Conservation (phyloP, 192 early-diverging fungal genomes). For the Rhizophagus sp. region DNA sequence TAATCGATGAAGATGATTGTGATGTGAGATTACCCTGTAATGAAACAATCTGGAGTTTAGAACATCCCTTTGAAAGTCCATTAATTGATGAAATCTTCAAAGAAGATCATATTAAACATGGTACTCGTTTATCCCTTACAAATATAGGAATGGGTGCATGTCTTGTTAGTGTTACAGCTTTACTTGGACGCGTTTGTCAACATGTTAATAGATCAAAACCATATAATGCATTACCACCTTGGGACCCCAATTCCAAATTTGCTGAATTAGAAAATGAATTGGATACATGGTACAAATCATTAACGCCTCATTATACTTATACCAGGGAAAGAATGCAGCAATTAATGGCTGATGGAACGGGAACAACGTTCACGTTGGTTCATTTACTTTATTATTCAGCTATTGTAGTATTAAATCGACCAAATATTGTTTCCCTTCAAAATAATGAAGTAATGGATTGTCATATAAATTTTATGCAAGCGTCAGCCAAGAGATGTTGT, state of each 20-base stretch:
- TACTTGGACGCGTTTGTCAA: slow-evolving; percentile 47
- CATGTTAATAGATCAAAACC: slow-evolving; percentile 48
- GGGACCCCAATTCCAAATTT: slow-evolving; percentile 49
- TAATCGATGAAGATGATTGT: slow-evolving; percentile 50
- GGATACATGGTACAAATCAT: slow-evolving; percentile 40
- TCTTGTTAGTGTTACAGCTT: slow-evolving; percentile 41
- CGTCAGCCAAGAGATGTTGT: slow-evolving; percentile 42
- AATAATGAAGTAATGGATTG: slow-evolving; percentile 27
- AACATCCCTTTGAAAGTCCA: slow-evolving; percentile 31
- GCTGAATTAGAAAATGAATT: slow-evolving; percentile 39
- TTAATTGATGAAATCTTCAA: slow-evolving; percentile 27
- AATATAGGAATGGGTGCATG: slow-evolving; percentile 38
- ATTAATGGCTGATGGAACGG: slow-evolving; percentile 32
- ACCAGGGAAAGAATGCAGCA: slow-evolving; percentile 42
- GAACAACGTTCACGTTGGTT: slow-evolving; percentile 40
- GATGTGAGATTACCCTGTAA: slow-evolving; percentile 51
- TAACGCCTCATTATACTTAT: slow-evolving; percentile 38
- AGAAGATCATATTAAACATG: slow-evolving; percentile 10
- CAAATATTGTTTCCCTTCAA: slow-evolving; percentile 40
- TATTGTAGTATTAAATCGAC: slow-evolving; percentile 51
- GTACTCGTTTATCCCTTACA: not conserved
- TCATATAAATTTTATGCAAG: slow-evolving; percentile 38
- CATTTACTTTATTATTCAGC: slow-evolving; percentile 51
- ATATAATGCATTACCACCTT: slow-evolving; percentile 37
- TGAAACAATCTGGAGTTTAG: slow-evolving; percentile 48